A percentile compares a stretch with the other conserved stretches of the same genome.
Conservation (phyloP, 768 basidiomycete species). For the Daedalea quercina region DNA sequence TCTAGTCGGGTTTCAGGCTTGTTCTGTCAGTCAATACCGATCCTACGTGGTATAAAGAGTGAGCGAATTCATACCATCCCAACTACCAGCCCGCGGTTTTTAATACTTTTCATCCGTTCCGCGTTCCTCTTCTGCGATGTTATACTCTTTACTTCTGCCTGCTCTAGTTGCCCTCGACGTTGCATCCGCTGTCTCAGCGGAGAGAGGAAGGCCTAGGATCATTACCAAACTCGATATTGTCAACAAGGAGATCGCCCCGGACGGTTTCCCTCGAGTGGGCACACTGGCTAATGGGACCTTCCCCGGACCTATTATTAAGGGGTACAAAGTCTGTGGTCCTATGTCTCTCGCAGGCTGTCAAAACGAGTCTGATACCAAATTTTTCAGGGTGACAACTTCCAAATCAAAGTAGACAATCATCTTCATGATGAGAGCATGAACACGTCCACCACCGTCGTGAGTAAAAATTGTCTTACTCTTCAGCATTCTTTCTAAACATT, state of each 20-base stretch:
- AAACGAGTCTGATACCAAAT: not conserved
- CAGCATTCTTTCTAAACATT: not conserved
- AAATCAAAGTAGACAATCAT: conserved; percentile 18
- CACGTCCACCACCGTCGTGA: conserved; percentile 17
- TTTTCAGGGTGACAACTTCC: conserved; percentile 16
- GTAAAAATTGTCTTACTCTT: not conserved
- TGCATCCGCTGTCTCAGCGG: conserved; percentile 6
- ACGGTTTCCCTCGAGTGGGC: conserved; percentile 22
- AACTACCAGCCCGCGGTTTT: too few species aligned
- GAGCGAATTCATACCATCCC: too few species aligned
- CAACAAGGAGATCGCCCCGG: conserved; percentile 24
- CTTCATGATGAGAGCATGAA: conserved; percentile 14
- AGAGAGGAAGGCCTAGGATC: conserved; percentile 22
- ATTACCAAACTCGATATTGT: conserved; percentile 19
- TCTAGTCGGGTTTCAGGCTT: too few species aligned
- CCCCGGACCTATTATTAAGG: conserved; percentile 18
- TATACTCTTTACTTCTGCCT: not conserved
- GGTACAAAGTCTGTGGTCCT: conserved; percentile 14
- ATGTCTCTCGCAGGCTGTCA: not conserved
- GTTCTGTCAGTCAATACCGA: too few species aligned
- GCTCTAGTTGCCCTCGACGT: conserved; percentile 1
- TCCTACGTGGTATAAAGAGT: too few species aligned
- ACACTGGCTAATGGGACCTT: conserved; percentile 14
- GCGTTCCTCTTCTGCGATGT: not conserved
- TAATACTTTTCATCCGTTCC: too few species aligned